Base-by-base conservation (phyloP, 2,329 filamentous ascomycete species). In the Colletotrichum truncatum region DNA sequence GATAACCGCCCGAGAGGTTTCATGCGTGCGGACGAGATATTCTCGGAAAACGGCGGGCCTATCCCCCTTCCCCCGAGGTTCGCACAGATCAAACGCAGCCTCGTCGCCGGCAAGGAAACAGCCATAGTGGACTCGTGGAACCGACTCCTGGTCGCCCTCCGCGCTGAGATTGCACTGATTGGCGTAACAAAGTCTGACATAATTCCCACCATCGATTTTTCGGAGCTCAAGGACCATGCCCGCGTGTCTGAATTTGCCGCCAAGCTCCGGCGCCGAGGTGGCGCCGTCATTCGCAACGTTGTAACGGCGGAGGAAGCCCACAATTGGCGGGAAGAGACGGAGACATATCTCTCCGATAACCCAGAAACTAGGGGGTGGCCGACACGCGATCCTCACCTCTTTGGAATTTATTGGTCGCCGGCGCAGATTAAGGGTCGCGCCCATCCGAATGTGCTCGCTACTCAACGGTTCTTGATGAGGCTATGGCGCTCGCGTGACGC, bases 391-490 rank as follows among this genome's bases (percentile, higher is more conserved):
- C 72, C 74, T 9, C 73, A 78, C 53, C 70, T 79, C 0, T 74
- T 74, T 54, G 77, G 76, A 11, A 70, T 81, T 1, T 81, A 77
- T 63, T 92, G 90, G 90, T 90, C 89, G 5, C 89, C 89, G 0
- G 86, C 89, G 1, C 90, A 93, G 76, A 84, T 90, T 58, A 84
- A 86, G 70, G 88, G 89, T n/a, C 86, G 90, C 23, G 86, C 88
- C 0, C 88, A 93, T 69, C 87, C 89, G 4, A 84, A 86, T 69
- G 83, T 92, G 65, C 80, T 92, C 39, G 79, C 79, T 36, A 84
- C 89, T 2, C 90, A 93, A 77, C 81, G 83, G 34, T 92, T 91
- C 72, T 84, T 91, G 73, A 89, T 91, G 82, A 80, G 83, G 9
- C 78, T 92, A 26, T 93, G 91, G 90, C 87, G 91, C 64, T 76